phyloP scores from a whole-genome alignment of 352 stramenopile species.

The Phytopythium montanum region DNA sequence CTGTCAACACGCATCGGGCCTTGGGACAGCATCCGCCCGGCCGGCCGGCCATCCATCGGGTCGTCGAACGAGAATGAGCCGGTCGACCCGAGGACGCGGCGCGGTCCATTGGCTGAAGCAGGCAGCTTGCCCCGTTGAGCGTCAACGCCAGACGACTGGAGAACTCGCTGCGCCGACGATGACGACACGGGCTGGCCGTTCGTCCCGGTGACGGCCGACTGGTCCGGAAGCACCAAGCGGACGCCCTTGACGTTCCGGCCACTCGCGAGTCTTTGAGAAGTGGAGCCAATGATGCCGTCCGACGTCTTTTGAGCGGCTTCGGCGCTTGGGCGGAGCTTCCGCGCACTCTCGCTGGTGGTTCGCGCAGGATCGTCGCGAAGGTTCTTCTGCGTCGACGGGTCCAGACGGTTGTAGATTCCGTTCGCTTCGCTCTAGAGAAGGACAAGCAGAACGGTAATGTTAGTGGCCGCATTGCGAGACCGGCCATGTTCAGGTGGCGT shows the following conservation, averaged over 20 bases:
- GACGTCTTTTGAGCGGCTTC: neutral
- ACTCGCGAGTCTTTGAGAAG: neutral
- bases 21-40: slow-evolving; percentile 36
- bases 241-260: slow-evolving; percentile 1
- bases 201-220: neutral
- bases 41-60: neutral
- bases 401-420: slow-evolving; percentile 46
- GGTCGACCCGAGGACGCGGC: slow-evolving; percentile 18
- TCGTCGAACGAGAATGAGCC: slow-evolving; percentile 7
- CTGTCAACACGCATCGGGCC: slow-evolving; percentile 33
- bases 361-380: slow-evolving; percentile 40
- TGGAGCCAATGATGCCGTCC: neutral
- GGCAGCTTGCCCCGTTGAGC: neutral
- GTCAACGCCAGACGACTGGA: slow-evolving; percentile 8
- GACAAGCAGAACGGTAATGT: neutral
- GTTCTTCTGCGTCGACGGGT: slow-evolving; percentile 67
- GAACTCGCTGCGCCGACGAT: slow-evolving; percentile 16
- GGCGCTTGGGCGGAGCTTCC: slow-evolving; percentile 5
- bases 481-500: neutral
- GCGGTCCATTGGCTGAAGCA: slow-evolving; percentile 14
- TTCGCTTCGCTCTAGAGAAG: slow-evolving; percentile 41
- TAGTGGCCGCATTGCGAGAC: slow-evolving; percentile 4
- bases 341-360: slow-evolving; percentile 8
- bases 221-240: neutral
- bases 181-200: neutral